phyloP scores from a whole-genome alignment of 345 rosid species.

The Ailanthus altissimus region DNA sequence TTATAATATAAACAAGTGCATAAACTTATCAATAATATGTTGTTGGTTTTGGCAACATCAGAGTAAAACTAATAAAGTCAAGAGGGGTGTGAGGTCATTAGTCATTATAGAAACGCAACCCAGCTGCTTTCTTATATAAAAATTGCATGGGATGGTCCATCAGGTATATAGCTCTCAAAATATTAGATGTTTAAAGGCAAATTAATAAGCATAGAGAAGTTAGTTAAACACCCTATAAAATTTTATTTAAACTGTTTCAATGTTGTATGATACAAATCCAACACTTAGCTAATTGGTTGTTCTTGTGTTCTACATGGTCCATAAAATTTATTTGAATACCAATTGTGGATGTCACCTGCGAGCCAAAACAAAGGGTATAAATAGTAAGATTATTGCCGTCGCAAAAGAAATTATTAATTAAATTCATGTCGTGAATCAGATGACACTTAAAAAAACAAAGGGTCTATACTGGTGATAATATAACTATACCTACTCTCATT shows the following conservation, averaged over 20 bases:
- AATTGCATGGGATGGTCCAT: not conserved
- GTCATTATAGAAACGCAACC: not conserved
- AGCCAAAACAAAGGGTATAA: too few species aligned
- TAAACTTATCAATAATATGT: not conserved
- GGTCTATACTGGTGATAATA: not conserved
- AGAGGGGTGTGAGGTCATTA: not conserved
- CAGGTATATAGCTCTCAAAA: not conserved
- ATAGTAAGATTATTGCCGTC: not conserved
- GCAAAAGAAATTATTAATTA: conserved; percentile 14
- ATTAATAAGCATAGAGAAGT: not conserved
- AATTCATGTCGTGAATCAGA: conserved; percentile 40
- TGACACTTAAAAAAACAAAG: conserved; percentile 16
- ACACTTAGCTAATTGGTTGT: conserved; percentile 13
- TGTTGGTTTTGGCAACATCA: not conserved
- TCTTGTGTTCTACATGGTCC: conserved; percentile 16
- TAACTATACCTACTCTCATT: not conserved
- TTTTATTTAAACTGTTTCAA: not conserved
- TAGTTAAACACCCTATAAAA: not conserved
- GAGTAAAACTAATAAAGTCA: conserved; percentile 1
- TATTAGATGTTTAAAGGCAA: conserved; percentile 1
- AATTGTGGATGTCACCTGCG: conserved; percentile 9
- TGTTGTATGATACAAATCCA: conserved; percentile 14
- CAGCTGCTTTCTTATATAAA: not conserved
- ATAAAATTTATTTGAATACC: conserved; percentile 24
- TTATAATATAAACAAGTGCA: too few species aligned